These are phyloP conservation scores for Aspergillus quadrilineatus DNA, from an alignment of 2,329 filamentous ascomycete species.

Conservation along the genomic window DNA sequence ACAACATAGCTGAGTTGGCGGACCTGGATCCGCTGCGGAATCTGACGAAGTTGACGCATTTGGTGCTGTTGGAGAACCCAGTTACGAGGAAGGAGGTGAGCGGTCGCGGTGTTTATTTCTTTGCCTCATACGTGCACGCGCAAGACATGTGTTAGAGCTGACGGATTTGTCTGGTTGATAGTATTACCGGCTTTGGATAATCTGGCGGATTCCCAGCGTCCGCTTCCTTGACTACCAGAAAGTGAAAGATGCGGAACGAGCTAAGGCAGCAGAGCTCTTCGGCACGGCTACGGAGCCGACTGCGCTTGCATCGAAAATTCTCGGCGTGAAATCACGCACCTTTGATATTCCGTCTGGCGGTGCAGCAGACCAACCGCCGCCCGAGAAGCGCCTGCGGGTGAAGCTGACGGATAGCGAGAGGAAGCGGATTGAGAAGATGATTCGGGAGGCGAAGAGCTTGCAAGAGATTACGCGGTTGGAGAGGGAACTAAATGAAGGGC, in stretches of 20 bases:
- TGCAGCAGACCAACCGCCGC: slow-evolving; percentile 42
- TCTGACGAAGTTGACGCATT: slow-evolving; percentile 70
- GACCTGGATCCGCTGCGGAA: slow-evolving; percentile 78
- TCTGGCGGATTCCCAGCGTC: slow-evolving; percentile 81
- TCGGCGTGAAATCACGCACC: slow-evolving; percentile 76
- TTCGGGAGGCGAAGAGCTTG: slow-evolving; percentile 82
- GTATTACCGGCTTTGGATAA: slow-evolving; percentile 89
- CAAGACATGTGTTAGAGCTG: not conserved
- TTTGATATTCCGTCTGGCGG: slow-evolving; percentile 55
- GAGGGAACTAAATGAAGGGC: slow-evolving; percentile 86
- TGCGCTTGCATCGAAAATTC: slow-evolving; percentile 77
- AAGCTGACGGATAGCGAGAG: slow-evolving; percentile 87
- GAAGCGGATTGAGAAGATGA: slow-evolving; percentile 79
- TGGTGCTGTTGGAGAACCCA: slow-evolving; percentile 83
- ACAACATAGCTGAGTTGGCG: slow-evolving; percentile 77
- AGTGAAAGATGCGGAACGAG: slow-evolving; percentile 81
- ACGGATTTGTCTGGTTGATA: slow-evolving; percentile 39
- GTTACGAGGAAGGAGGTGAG: slow-evolving; percentile 88
- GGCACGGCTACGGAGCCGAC: slow-evolving; percentile 76
- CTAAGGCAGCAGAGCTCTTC: slow-evolving; percentile 75
- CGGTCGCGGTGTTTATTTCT: slow-evolving; percentile 27
- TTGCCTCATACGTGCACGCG: not conserved
- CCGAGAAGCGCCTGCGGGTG: slow-evolving; percentile 68
- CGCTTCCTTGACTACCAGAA: slow-evolving; percentile 92
- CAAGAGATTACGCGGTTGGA: slow-evolving; percentile 88